phyloP scores from a whole-genome alignment of 345 rosid genomes.

The Sapria himalayana region DNA sequence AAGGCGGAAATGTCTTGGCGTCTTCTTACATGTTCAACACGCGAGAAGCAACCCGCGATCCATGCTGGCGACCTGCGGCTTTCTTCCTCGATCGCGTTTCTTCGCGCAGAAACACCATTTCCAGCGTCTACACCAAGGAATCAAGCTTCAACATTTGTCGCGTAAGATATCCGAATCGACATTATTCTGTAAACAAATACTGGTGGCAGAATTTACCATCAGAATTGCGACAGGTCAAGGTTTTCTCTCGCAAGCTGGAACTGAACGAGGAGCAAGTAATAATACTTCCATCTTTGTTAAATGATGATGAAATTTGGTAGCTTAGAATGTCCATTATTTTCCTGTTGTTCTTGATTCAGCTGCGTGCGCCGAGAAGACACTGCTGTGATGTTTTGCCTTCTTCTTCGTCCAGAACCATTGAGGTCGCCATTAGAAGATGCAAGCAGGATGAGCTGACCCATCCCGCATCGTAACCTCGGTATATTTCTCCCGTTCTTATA shows the following conservation, averaged over 20 bases:
- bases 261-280: slow-evolving; percentile 41
- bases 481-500: too few species aligned
- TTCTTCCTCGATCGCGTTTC: slow-evolving; percentile 35
- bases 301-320: too few species aligned
- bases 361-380: slow-evolving; percentile 67
- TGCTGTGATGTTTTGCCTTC: slow-evolving; percentile 69
- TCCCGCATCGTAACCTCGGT: too few species aligned
- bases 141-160: too few species aligned
- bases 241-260: slow-evolving; percentile 32
- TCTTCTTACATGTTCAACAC: slow-evolving; percentile 38
- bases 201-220: too few species aligned
- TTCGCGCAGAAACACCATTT: slow-evolving; percentile 10
- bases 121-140: slow-evolving; percentile 35
- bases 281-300: too few species aligned
- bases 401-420: slow-evolving; percentile 25
- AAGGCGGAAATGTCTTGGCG: slow-evolving; percentile 11
- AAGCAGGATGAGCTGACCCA: slow-evolving; percentile 38
- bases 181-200: too few species aligned
- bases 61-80: slow-evolving; percentile 44
- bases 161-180: too few species aligned
- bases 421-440: slow-evolving; percentile 51
- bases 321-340: too few species aligned
- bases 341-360: too few species aligned
- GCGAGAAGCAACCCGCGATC: slow-evolving; percentile 24
- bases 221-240: slow-evolving; percentile 52